Base-by-base conservation (phyloP, 2,329 filamentous ascomycete genomes). In the Sporothrix mexicana region DNA sequence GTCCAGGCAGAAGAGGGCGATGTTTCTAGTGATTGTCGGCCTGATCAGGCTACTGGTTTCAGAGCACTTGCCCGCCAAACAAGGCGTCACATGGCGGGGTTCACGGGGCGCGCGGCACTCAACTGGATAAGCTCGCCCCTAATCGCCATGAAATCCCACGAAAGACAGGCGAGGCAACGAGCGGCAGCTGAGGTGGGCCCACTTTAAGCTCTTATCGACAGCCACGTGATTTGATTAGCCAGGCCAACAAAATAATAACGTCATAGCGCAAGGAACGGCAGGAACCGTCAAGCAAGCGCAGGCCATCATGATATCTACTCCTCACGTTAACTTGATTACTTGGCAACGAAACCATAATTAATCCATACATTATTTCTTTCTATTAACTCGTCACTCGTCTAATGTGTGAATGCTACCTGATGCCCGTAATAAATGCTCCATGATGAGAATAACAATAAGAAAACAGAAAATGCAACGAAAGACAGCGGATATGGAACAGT, bases 1-100 rank as follows among this genome's bases (percentile, higher is more conserved):
- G 55, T 49, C 64, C 23, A 67, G 64, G 64, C 64, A 67, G 64
- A 67, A 30, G 45, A 36, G 64, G 59, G 3, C 30, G 17, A 6
- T 36, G 4, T 43, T 10, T 43, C 55, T 36, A 2, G n/a, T 43
- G 41, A n/a, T 20, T 66, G 61, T 47, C 41, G 61, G 41, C 61
- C 41, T 66, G 41, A 23, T 43, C 41, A 66, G 61, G 61, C 61
- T 25, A 43, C 25, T 25, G 61, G 61, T 47, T 47, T 47, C 61
- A 51, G 64, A 67, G 64, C 64, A 51, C 45, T 43, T 43, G 61
- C 41, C 61, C 43, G 41, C 43, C 43, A 49, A 49, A 49, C 45
- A 36, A 25, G 64, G 25, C 47, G n/a, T 68, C 66, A 68, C 66
- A 68, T 68, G 66, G 66, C 66, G 66, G 64, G 66, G 66, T 68